Base-by-base conservation (phyloP, 192 early-diverging fungal species). In the Backusella liffmaniae region DNA sequence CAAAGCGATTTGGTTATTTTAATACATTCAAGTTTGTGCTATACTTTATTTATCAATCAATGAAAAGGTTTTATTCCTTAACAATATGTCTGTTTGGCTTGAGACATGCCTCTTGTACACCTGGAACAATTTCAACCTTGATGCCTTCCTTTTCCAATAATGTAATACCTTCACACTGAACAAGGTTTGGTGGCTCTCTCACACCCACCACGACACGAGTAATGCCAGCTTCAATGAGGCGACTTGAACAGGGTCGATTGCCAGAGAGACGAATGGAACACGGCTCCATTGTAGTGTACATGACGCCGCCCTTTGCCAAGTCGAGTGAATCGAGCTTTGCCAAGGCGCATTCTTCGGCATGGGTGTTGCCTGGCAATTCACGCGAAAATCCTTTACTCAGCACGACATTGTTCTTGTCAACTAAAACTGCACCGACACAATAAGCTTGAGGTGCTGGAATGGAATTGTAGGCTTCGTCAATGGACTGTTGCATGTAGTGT, bases 211-310 rank as follows among this genome's bases (percentile, higher is more conserved):
- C 96, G 1, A 98, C 96, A 6, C 87, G 80, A 12, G 68, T 73
- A 16, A 99, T 86, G 0, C 85, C 83, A 0, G 91, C 89, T 16
- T 91, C 88, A 12, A 96, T 83, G 49, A 99, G 81, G n/a, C 88
- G 85, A 5, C 93, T 81, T 0, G 89, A 90, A 74, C 97, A 99
- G 4, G 94, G 88, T 13, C 68, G 65, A 67, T 92, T 96, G 12
- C 88, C 94, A 13, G 90, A 96, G 36, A 91, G 74, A 56, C 88
- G 88, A 73, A 75, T 84, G 59, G 88, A 93, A 82, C 97, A 99
- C 0, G 97, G 97, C 78, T 99, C 97, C 97, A 99, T 99, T 5
- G 97, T 99, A 30, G 96, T 95, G 78, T 97, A 99, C 79, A 97
- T 91, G 21, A 91, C 93, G 6, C 88, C 77, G 23, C 88, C 90